Evolutionary conservation across 257 asterid species (phyloP), one percentile per base, ranked within the genome.

Genomic region (Schizonepeta tenuifolia): DNA sequence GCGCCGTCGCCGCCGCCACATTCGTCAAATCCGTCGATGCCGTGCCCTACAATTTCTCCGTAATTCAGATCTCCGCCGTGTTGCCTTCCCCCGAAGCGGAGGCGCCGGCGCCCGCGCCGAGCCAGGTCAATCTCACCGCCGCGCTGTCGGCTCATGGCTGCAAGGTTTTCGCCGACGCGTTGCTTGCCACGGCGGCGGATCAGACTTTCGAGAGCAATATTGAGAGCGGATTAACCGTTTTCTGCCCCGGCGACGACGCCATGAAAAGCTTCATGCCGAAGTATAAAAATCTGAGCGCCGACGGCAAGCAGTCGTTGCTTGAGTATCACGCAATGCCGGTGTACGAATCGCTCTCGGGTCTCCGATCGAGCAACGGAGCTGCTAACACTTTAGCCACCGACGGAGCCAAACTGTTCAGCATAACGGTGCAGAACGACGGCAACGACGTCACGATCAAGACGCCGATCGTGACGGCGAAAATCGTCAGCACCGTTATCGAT

Each of bases 201-300:
- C 21, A 75, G 18, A 91, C 95, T 2, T 91, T 75, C 7, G 83
- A 77, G 15, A 73, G 59, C 62, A 87, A 81, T 7, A 14, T 79
- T 3, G 72, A 58, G 10, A 84, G 97, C 35, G 97, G 97, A 60
- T 67, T 91, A 38, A 87, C 96, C 0, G 73, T 91, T 5, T 89
- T 91, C 26, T 91, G 97, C 79, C 95, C 97, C 0, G 81, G 83
- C 0, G 97, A 91, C 62, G 95, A 78, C 40, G 95, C 92, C 0
- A 89, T 91, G 95, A 89, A 83, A 72, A 63, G 11, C 0, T 84
- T 82, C 46, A 76, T 78, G 41, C 96, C 97, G 0, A 82, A 79
- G 40, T 89, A 14, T 63, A 87, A 82, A 24, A 91, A 91, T 22
- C 58, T 91, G 10, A 84, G 82, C 5, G 78, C 79, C 2, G 79